Evolutionary conservation across 441 rosid genomes (phyloP), one percentile per base, ranked within the genome.

Genomic region (Pelargonium cotyledonis): DNA sequence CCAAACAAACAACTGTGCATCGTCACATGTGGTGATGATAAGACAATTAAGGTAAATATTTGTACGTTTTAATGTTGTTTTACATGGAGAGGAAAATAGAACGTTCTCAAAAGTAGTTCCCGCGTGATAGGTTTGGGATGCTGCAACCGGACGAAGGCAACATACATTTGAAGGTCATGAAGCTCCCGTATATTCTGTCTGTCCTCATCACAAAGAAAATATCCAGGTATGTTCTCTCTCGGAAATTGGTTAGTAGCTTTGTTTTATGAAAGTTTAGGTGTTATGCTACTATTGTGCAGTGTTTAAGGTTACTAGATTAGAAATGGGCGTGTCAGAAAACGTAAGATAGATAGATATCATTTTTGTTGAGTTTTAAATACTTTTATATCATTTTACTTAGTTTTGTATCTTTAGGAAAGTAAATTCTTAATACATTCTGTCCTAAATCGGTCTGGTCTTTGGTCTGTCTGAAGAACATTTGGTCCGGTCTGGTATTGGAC

Each of bases 91-190:
- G 31, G 31, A 26, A 26, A 26, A 26, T 26, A 26, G 31, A 26
- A 26, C 3, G 31, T 26, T 26, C 31, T 26, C 31, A 26, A 26
- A 26, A 26, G 1, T 26, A 26, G 31, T 67, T 68, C 65, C 61
- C 61, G 61, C 88, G 87, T 74, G 90, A 85, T 70, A 87, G 95
- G 96, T 89, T 9, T 89, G 96, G 96, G 92, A 89, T 85, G 85
- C 87, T 41, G 77, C 70, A 53, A 77, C 86, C 0, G 96, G 92
- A 61, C 41, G 53, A 62, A 77, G 72, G 69, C 85, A 76, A 73
- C 79, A 72, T 64, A 75, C 77, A 68, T 87, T 89, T 73, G 84
- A 82, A 75, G 95, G 95, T 66, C 95, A 89, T 80, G 92, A 89
- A 72, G 85, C 96, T 65, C 87, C 96, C 74, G 89, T 89, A 5